phyloP scores from a whole-genome alignment of 208 protist genomes.

The Trypanosoma brucei region DNA sequence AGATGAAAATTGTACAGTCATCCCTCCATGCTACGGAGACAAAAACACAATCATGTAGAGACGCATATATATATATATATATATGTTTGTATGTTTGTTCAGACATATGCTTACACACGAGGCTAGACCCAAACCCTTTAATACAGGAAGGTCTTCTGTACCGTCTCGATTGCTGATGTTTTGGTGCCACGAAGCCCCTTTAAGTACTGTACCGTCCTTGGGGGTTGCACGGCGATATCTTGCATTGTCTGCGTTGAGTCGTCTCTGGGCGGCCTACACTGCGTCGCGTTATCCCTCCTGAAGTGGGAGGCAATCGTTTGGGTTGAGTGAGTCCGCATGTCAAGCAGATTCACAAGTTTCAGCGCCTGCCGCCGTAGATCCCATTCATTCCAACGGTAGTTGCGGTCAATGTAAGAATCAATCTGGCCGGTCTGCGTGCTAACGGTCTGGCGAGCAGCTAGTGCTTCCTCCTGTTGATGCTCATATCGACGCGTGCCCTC shows the following conservation, averaged over 20 bases:
- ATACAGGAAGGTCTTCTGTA: slow-evolving; percentile 73
- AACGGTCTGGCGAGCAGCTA: slow-evolving; percentile 19
- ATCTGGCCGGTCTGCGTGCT: slow-evolving; percentile 86
- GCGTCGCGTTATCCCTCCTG: slow-evolving; percentile 73
- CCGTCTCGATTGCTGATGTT: slow-evolving; percentile 72
- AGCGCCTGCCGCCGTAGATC: slow-evolving; percentile 86
- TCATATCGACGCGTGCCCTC: slow-evolving; percentile 56
- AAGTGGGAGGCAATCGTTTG: slow-evolving; percentile 87
- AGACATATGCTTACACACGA: background rate
- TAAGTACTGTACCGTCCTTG: slow-evolving; percentile 80
- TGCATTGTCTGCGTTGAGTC: slow-evolving; percentile 75
- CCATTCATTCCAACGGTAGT: slow-evolving; percentile 93
- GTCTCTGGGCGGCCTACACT: slow-evolving; percentile 64
- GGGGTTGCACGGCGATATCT: slow-evolving; percentile 77
- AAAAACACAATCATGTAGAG: background rate
- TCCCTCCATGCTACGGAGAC: too few relatives aligned
- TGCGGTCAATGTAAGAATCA: slow-evolving; percentile 79
- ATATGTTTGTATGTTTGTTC: slow-evolving; percentile 2
- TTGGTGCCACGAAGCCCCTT: slow-evolving; percentile 83
- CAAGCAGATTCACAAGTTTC: slow-evolving; percentile 85
- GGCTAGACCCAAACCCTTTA: slow-evolving; percentile 18
- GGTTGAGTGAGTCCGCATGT: slow-evolving; percentile 81
- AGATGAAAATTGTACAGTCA: too few relatives aligned
- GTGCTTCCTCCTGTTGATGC: background rate
- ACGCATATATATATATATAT: slow-evolving; percentile 3